These are phyloP conservation scores for Bipolaris oryzae DNA, from an alignment of 2,329 filamentous ascomycete genomes.

Conservation along the genomic window DNA sequence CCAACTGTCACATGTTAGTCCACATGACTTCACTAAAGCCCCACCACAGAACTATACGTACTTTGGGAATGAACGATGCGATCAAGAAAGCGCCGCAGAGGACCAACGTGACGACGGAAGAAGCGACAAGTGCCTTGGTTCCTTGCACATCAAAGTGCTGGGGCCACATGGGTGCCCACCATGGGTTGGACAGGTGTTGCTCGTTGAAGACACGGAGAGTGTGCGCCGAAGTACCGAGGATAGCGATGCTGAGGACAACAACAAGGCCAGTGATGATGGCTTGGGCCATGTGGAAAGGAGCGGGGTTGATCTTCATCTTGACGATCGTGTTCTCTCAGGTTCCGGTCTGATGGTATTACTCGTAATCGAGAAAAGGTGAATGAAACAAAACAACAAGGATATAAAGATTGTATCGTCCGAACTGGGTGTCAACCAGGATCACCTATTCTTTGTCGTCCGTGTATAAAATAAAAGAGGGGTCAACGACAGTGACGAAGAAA, in stretches of 20 bases:
- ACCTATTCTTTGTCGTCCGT: conserved; percentile 22
- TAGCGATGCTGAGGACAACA: conserved; percentile 49
- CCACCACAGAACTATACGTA: conserved; percentile 18
- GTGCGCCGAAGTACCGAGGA: conserved; percentile 53
- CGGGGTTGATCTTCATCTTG: conserved; percentile 48
- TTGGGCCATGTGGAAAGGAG: conserved; percentile 45
- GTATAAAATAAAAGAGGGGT: conserved; percentile 22
- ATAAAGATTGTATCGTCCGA: conserved; percentile 9
- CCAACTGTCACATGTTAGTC: conserved; percentile 34
- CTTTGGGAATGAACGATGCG: conserved; percentile 43
- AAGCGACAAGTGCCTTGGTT: conserved; percentile 51
- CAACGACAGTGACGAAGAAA: conserved; percentile 19
- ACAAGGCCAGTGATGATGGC: conserved; percentile 44
- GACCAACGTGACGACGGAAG: conserved; percentile 46
- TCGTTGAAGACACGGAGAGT: conserved; percentile 52
- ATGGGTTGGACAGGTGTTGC: conserved; percentile 52
- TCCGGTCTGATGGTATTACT: conserved; percentile 2
- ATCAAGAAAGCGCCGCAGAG: conserved; percentile 47
- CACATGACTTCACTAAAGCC: not conserved
- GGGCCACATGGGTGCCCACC: conserved; percentile 57
- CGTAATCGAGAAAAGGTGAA: not conserved
- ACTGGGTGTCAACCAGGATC: conserved; percentile 38
- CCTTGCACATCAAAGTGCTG: conserved; percentile 55
- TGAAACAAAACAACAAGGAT: conserved; percentile 1
- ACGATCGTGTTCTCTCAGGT: not conserved